Evolutionary conservation across 1,284 basidiomycete species (phyloP), one percentile per base, ranked within the genome.

Genomic region (Fomitopsis pinicola): DNA sequence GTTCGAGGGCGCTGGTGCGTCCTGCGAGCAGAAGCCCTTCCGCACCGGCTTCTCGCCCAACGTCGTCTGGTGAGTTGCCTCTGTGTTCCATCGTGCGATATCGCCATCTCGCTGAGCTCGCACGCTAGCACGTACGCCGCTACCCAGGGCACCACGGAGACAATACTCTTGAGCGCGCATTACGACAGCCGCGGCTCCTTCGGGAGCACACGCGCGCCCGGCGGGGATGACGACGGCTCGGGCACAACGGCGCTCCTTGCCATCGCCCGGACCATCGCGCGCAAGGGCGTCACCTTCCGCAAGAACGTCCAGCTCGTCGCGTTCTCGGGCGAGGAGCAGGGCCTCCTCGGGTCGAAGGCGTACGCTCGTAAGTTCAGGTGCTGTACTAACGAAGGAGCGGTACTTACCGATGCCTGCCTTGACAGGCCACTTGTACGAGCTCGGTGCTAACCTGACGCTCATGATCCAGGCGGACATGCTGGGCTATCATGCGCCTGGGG

Each of bases 391-490:
- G 22, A 12, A 19, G 30, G 30, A 40, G 26, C 9, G 9, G 3
- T 35, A 28, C 19, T 19, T 22, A n/a, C 38, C 30, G 42, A 26
- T 26, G 33, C 5, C n/a, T 14, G 12, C 3, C 3, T 26, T 10
- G 26, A 15, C 66, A 89, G 88, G 73, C 28, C 80, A 88, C 70
- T 67, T 91, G 68, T 78, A 82, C 58, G 74, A 75, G 46, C 73
- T 74, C 28, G 77, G 84, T 63, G 86, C 85, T 19, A 89, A 92
- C 65, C 77, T 95, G 53, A 85, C 88, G 2, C 73, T 95, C 44
- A 91, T 95, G 82, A 80, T 95, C 60, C 94, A 95, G 73, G 91
- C 91, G 0, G 94, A 96, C 69, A 95, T 95, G 93, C 80, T 92
- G 53, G 94, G 83, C 0, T 95, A 94, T 71, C 91, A 85, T 61